Base-by-base conservation (phyloP, 805 yeast genomes). In the Suhomyces sp. region DNA sequence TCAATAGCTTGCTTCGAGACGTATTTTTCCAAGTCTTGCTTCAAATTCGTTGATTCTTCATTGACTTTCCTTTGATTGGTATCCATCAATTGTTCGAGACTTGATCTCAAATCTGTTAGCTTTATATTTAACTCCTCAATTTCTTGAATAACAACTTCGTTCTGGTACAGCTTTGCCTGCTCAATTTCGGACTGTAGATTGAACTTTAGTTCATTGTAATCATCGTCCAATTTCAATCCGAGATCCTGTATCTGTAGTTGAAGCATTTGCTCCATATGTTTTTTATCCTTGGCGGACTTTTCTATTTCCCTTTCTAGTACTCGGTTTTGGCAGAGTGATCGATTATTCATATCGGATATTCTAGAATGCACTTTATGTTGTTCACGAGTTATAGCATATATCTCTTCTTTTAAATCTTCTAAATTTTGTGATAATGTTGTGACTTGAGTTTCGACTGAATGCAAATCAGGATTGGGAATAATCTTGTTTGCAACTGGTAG, bases 101-200 rank as follows among this genome's bases (percentile, higher is more conserved):
- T 21, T n/a, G 39, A 31, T 1, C 44, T 21, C 13, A 62, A 27
- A 5, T 44, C 37, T 5, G 53, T 45, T 13, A 53, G 44, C 44
- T 56, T 48, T 3, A 22, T 33, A 29, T 63, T 49, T 13, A 71
- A 49, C 0, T 53, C 46, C 3, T 47, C 37, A 12, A 68, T 59
- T 29, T 66, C 63, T 7, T 53, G 41, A 10, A 54, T 15, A 4
- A 59, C 19, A 4, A 57, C 58, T 6, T 62, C 63, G 53, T 68
- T 70, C 13, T 60, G 55, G 44, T 55, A 65, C 19, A 48, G 47
- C 27, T 59, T 54, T 0, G 73, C 72, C 3, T 57, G 51, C 15
- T 63, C 57, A 4, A 77, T 54, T 48, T 72, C 74, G 21, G 66
- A 55, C n/a, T 66, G 62, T 35, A 74, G 54, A 46, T 75, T 73